Conservation (phyloP, 495 filamentous ascomycete species). For the Lophiotrema nucula region DNA sequence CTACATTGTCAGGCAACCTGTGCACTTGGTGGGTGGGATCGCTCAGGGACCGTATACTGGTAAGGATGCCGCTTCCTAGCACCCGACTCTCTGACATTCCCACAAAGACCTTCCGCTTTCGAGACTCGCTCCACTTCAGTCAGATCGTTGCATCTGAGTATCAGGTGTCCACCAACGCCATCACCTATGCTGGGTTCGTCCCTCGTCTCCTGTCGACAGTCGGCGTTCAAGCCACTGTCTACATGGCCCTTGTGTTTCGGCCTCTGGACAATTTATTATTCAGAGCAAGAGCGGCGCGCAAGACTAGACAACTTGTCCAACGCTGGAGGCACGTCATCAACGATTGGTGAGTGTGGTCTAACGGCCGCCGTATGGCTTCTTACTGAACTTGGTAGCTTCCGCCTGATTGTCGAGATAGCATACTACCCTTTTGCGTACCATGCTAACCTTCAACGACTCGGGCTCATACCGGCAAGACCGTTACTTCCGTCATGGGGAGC, state of each 20-base stretch:
- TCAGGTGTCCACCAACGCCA: not conserved
- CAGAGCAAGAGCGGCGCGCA: not conserved
- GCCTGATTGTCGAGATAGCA: conserved; percentile 9
- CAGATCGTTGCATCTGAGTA: conserved; percentile 21
- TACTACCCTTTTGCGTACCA: conserved; percentile 29
- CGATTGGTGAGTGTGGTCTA: conserved; percentile 5
- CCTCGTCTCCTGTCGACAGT: conserved; percentile 6
- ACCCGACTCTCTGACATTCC: not conserved
- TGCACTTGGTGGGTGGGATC: conserved; percentile 33
- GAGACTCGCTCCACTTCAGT: conserved; percentile 3
- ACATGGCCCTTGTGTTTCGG: conserved; percentile 2
- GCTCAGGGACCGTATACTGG: conserved; percentile 23
- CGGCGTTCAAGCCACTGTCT: conserved; percentile 5
- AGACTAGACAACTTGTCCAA: conserved; percentile 6
- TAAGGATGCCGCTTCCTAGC: not conserved
- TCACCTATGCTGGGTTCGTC: conserved; percentile 17
- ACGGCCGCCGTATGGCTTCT: no score
- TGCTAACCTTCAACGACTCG: conserved; percentile 24
- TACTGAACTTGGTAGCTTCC: no score
- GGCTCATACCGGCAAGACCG: conserved; percentile 16
- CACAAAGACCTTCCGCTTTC: conserved; percentile 22
- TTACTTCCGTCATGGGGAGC: conserved; percentile 14
- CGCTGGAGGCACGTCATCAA: conserved; percentile 13
- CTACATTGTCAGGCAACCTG: conserved; percentile 10
- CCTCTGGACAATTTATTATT: conserved; percentile 19